Evolutionary conservation across 352 stramenopile genomes (phyloP), one percentile per base, ranked within the genome.

Genomic region (Plasmopara muralis): DNA sequence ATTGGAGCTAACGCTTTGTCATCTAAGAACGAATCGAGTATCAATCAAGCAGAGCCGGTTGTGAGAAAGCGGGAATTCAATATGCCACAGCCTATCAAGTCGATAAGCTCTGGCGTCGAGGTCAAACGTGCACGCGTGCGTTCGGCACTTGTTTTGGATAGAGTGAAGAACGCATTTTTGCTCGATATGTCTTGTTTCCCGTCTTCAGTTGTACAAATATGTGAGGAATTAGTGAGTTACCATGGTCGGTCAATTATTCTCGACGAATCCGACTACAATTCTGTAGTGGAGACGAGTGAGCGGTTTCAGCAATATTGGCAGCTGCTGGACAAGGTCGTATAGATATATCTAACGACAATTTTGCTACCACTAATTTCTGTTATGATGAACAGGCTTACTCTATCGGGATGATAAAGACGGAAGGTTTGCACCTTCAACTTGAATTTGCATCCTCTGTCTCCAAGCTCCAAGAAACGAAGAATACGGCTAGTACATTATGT

Each of bases 141-240:
- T 18, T 71, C 63, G 8, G 50, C 58, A 5, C 54, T 71, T n/a
- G 51, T 71, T 25, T 66, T 54, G 0, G 62, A 70, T 30, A 64
- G 74, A 10, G 62, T 66, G 30, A 72, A 67, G 57, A 50, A 68
- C 18, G 56, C 63, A 7, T 61, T 45, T 47, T 55, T 80, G 15
- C 75, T 74, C 0, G 63, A 83, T 31, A 47, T 87, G 33, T 75
- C 78, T 13, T 83, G 80, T 43, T 71, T 85, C 8, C 72, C 75
- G 13, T 31, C 47, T 12, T 51, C 50, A 14, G 60, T 87, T 18
- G 56, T 68, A 42, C 47, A 77, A 2, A 84, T 89, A 28, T 87
- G 76, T 52, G 78, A 83, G 28, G 69, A 64, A 13, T 43, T 86
- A 2, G 54, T 72, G 13, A 50, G 59, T 9, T 69, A 85, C 47